Evolutionary conservation across 495 filamentous ascomycete species (phyloP), one percentile per base, ranked within the genome.

Genomic region (Penicillium silybi): DNA sequence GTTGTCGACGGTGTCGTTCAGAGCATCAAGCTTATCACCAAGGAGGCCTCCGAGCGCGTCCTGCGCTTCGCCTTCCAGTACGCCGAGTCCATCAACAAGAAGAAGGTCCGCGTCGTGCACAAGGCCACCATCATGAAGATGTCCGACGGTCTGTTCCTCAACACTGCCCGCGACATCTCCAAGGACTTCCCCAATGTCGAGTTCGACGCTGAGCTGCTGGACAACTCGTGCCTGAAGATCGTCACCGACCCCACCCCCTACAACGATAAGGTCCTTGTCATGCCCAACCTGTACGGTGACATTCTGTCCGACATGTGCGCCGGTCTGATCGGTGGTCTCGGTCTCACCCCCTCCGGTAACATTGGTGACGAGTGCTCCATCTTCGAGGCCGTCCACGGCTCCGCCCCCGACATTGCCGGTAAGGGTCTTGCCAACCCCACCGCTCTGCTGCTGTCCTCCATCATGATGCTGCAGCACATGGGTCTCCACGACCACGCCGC

Each of bases 121-220:
- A 97, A 97, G 83, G 93, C 92, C 64, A 98, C 95, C 64, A 98
- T 97, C 80, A 97, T 97, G 93, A 98, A 98, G 85, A 97, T 97
- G 95, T 87, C 82, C 72, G 93, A 98, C 73, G 93, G 93, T 75
- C 88, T 98, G 44, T 98, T 98, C 86, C 80, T 97, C 52, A 86
- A 81, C 71, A 86, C 83, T 46, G 95, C 90, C 60, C 76, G 84
- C 27, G 79, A 90, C 22, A 78, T 98, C 65, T 75, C 88, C 69
- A 92, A 96, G 84, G 90, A 97, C 59, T 97, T 88, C 83, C 92
- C 95, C 53, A 78, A 86, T 45, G 83, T 97, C 61, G 85, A 96
- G 69, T 97, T 97, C 73, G 92, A 97, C 62, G 88, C 88, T 58
- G 95, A 97, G 79, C 80, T 98, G 54, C 84, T 98, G 57, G 93